phyloP scores from a whole-genome alignment of 139 green algal species.

The Eudorina sp. region DNA sequence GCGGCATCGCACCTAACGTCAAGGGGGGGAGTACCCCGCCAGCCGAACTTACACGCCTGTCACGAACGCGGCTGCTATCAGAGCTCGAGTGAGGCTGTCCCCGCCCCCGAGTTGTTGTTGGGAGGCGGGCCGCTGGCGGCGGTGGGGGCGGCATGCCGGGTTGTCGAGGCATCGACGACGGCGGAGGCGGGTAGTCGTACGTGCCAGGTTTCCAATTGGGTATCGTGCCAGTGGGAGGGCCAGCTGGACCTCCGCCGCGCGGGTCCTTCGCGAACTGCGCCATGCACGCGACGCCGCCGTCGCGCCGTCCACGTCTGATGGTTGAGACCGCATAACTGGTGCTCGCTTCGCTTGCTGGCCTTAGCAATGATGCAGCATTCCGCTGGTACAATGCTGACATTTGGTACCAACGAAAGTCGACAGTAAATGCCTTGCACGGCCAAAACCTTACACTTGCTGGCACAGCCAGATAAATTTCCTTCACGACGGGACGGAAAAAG shows the following conservation, averaged over 20 bases:
- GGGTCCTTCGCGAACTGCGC: slow-evolving; percentile 35
- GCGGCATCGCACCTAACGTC: too few species aligned
- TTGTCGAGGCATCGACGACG: background rate
- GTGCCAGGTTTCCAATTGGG: slow-evolving; percentile 18
- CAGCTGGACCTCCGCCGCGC: background rate
- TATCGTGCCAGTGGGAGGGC: slow-evolving; percentile 8
- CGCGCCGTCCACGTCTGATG: background rate
- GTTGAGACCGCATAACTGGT: background rate
- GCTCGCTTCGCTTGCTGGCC: background rate
- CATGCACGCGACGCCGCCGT: background rate
- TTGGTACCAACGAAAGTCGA: background rate
- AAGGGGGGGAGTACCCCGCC: too few species aligned
- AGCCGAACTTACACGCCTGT: slow-evolving; percentile 20
- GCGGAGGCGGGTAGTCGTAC: slow-evolving; percentile 40
- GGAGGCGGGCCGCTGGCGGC: background rate
- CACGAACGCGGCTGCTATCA: slow-evolving; percentile 31
- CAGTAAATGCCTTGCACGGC: too few species aligned
- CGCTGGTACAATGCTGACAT: background rate
- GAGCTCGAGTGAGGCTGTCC: slow-evolving; percentile 11
- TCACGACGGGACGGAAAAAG: too few species aligned
- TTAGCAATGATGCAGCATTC: background rate
- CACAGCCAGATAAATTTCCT: too few species aligned
- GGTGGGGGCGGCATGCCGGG: slow-evolving; percentile 6
- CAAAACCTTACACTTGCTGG: too few species aligned
- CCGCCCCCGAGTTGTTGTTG: slow-evolving; percentile 25